A percentile compares a stretch with the other conserved stretches of the same genome.
phyloP scores from a whole-genome alignment of 1,139 yeast species.

The Saccharomyces hybrid region DNA sequence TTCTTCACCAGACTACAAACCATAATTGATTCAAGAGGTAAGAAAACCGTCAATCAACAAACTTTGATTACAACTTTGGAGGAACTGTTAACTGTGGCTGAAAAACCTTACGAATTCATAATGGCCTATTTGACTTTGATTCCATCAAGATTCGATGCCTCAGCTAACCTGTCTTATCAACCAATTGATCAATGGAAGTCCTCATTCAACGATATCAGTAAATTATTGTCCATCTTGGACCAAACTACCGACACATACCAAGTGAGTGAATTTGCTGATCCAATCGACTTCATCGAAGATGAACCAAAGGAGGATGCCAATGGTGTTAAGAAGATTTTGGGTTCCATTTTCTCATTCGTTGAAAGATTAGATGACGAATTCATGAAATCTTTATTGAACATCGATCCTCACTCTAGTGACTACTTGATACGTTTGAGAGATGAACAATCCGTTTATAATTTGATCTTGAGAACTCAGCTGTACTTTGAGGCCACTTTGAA shows the following conservation, averaged over 20 bases:
- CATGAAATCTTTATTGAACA: constrained; percentile 74
- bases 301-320: constrained; percentile 58
- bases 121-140: constrained; percentile 74
- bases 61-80: constrained; percentile 75
- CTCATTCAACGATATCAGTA: constrained; percentile 54
- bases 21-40: constrained; percentile 87
- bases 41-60: constrained; percentile 78
- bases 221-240: constrained; percentile 64
- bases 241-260: constrained; percentile 49
- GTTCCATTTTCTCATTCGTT: constrained; percentile 77
- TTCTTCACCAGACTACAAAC: constrained; percentile 69
- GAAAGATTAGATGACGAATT: constrained; percentile 96
- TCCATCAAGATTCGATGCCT: constrained; percentile 80
- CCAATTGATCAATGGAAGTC: constrained; percentile 77
- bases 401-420: constrained; percentile 94
- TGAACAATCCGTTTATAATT: constrained; percentile 67
- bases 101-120: constrained; percentile 66
- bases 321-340: constrained; percentile 74
- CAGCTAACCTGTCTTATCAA: constrained; percentile 62
- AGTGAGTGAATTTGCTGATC: constrained; percentile 68
- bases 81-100: constrained; percentile 46
- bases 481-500: constrained; percentile 61
- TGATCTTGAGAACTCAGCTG: constrained; percentile 77
- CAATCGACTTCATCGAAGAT: constrained; percentile 73
- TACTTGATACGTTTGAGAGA: constrained; percentile 87